Evolutionary conservation across 257 asterid genomes (phyloP).

Genomic region (Capsicum rhomboideum): DNA sequence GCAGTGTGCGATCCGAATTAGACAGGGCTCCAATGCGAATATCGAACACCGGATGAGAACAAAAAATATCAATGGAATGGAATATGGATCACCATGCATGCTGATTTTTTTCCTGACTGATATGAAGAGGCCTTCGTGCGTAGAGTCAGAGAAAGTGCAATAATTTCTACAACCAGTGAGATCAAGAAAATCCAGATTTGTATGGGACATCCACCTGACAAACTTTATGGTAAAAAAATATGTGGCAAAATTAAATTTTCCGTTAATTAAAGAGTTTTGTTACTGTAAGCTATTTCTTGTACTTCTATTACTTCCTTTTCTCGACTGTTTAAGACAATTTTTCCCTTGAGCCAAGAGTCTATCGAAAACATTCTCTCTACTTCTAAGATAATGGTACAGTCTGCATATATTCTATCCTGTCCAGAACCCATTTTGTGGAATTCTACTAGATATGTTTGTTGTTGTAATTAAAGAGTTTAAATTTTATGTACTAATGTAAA

Average conservation of each 20-base stretch:
- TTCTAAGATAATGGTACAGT: too few relatives aligned
- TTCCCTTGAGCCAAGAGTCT: too few relatives aligned
- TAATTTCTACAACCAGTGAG: neutral
- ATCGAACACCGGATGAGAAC: too few relatives aligned
- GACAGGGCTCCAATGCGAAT: too few relatives aligned
- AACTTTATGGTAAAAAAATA: neutral
- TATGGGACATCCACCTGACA: neutral
- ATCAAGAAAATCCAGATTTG: neutral
- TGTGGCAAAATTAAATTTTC: neutral
- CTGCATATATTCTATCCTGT: too few relatives aligned
- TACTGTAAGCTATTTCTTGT: too few relatives aligned
- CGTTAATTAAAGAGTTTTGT: neutral
- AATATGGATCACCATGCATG: neutral
- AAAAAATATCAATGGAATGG: neutral
- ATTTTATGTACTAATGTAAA: neutral
- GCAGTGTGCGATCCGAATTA: too few relatives aligned
- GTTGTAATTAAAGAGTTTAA: neutral
- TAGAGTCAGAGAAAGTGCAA: neutral
- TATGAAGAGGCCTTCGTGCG: neutral
- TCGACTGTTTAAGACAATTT: too few relatives aligned
- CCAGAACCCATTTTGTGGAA: too few relatives aligned
- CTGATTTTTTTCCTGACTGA: neutral
- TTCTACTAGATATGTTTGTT: too few relatives aligned
- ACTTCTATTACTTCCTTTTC: too few relatives aligned
- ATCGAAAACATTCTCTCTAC: too few relatives aligned